These are phyloP conservation scores for Jacaranda mimosifolia DNA, from an alignment of 257 asterid genomes.

Conservation along the genomic window DNA sequence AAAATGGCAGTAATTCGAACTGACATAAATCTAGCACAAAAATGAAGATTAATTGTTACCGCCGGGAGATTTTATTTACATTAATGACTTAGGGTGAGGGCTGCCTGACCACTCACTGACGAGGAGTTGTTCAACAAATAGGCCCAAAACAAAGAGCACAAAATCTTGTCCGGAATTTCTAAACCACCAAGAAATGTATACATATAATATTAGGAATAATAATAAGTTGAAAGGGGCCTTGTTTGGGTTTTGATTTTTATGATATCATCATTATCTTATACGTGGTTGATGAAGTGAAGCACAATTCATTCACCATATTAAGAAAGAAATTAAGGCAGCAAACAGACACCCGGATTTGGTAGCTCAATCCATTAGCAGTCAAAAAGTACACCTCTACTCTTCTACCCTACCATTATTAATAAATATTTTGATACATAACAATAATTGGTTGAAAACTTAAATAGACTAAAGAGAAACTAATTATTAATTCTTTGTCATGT, in stretches of 20 bases:
- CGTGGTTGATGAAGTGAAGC: constrained; percentile 9
- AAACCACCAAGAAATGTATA: constrained; percentile 14
- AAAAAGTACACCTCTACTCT: constrained; percentile 1
- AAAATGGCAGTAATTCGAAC: too few species aligned
- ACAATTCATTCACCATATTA: constrained; percentile 9
- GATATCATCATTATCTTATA: too few species aligned
- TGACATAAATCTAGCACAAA: too few species aligned
- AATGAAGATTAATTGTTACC: too few species aligned
- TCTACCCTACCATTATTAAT: constrained; percentile 9
- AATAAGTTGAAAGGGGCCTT: not conserved
- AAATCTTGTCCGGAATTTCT: constrained; percentile 21
- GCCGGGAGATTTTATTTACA: too few species aligned
- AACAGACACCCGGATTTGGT: constrained; percentile 54
- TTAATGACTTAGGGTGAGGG: too few species aligned
- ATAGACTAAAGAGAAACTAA: not conserved
- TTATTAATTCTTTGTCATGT: too few species aligned
- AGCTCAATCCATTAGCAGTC: constrained; percentile 49
- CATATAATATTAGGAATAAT: not conserved
- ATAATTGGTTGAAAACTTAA: not conserved
- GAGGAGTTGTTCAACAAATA: constrained; percentile 43
- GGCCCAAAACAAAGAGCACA: constrained; percentile 35
- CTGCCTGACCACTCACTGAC: not conserved
- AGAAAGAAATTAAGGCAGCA: constrained; percentile 23
- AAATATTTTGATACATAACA: not conserved
- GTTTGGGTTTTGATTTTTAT: constrained; percentile 5